phyloP scores from a whole-genome alignment of 2,329 filamentous ascomycete genomes.

The Penicillium sclerotiorum region DNA sequence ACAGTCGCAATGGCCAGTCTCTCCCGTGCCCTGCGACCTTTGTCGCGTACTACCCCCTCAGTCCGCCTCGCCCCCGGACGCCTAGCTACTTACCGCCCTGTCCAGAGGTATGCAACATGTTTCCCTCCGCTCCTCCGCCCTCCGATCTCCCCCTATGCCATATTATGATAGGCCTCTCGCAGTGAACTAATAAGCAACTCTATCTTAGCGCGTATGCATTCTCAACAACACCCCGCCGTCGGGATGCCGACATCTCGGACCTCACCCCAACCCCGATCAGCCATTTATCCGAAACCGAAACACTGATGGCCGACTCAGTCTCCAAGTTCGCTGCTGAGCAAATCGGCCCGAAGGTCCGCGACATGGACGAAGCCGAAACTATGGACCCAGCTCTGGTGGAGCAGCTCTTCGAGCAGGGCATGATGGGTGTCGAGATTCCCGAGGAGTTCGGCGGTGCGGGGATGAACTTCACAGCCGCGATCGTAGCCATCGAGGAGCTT shows the following conservation, averaged over 20 bases:
- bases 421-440: slow-evolving; percentile 97
- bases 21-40: slow-evolving; percentile 49
- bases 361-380: slow-evolving; percentile 94
- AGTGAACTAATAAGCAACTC: too few relatives aligned
- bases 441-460: slow-evolving; percentile 95
- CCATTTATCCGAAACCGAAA: slow-evolving; percentile 86
- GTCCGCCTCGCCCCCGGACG: slow-evolving; percentile 44
- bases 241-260: slow-evolving; percentile 67
- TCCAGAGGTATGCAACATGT: slow-evolving; percentile 42
- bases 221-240: slow-evolving; percentile 61
- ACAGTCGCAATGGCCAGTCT: slow-evolving; percentile 51
- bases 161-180: slow-evolving; percentile 3
- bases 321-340: slow-evolving; percentile 88
- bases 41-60: slow-evolving; percentile 43
- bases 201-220: slow-evolving; percentile 57
- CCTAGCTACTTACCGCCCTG: slow-evolving; percentile 39
- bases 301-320: slow-evolving; percentile 85
- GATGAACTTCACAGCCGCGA: slow-evolving; percentile 98
- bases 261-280: slow-evolving; percentile 90
- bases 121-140: background rate
- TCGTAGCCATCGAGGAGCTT: slow-evolving; percentile 95
- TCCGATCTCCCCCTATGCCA: background rate
- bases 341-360: slow-evolving; percentile 85
- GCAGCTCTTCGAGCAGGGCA: slow-evolving; percentile 92
- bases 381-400: slow-evolving; percentile 91